These are phyloP conservation scores for Arthrobotrys sphaeroides DNA, from an alignment of 2,329 filamentous ascomycete species.

Conservation along the genomic window DNA sequence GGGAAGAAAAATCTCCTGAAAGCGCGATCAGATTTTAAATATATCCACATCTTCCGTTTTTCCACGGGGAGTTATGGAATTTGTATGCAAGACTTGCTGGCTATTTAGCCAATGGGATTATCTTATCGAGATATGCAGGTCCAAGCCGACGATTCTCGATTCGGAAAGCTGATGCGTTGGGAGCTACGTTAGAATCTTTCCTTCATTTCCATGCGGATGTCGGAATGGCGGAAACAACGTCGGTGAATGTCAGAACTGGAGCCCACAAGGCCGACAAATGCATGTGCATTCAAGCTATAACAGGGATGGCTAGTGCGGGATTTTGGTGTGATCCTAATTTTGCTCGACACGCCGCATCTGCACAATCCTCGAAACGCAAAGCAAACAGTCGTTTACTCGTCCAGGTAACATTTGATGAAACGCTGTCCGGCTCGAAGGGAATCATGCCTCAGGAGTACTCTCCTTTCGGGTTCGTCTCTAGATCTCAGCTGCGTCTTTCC, in stretches of 20 bases:
- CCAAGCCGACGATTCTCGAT: constrained; percentile 35
- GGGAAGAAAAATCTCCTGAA: constrained; percentile 6
- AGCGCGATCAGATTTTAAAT: constrained; percentile 45
- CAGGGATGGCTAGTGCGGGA: not conserved
- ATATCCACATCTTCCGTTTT: constrained; percentile 30
- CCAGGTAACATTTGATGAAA: not conserved
- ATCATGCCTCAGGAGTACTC: not conserved
- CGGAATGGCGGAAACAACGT: constrained; percentile 25
- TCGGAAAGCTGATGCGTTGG: constrained; percentile 34
- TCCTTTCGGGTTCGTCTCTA: not conserved
- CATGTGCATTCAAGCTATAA: constrained; percentile 13
- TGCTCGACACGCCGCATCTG: not conserved
- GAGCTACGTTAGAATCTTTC: constrained; percentile 5
- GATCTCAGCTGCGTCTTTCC: not conserved
- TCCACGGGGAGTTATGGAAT: constrained; percentile 12
- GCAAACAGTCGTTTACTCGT: not conserved
- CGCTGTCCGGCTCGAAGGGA: not conserved
- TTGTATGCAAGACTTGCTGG: constrained; percentile 11
- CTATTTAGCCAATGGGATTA: constrained; percentile 17
- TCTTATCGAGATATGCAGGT: constrained; percentile 45
- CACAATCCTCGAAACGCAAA: not conserved
- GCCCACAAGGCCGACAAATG: constrained; percentile 21
- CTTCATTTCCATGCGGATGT: constrained; percentile 26
- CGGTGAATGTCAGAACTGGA: constrained; percentile 1
- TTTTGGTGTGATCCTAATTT: constrained; percentile 6